These are phyloP conservation scores for Coemansia reversa DNA, from an alignment of 192 early-diverging fungal species.

Conservation along the genomic window DNA sequence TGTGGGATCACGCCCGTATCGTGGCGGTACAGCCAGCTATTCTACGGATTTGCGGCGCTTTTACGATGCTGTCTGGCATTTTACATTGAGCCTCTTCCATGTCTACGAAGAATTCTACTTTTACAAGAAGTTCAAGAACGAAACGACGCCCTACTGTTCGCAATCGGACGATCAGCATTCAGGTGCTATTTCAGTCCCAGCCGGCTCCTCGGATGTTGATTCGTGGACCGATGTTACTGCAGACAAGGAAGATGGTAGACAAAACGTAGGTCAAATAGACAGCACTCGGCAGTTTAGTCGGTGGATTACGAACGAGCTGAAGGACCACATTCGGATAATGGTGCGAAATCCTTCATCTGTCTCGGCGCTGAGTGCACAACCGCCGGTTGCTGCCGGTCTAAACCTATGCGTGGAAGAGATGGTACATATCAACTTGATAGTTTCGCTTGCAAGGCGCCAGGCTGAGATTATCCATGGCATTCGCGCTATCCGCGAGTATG, in stretches of 20 bases:
- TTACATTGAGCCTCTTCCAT: conserved; percentile 47
- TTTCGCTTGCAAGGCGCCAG: conserved; percentile 48
- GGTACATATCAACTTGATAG: conserved; percentile 43
- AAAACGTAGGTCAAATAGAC: conserved; percentile 6
- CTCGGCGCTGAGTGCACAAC: conserved; percentile 27
- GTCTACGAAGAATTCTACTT: conserved; percentile 53
- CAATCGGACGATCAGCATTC: conserved; percentile 6
- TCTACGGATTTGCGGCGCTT: conserved; percentile 34
- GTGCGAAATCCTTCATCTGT: conserved; percentile 31
- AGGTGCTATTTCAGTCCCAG: conserved; percentile 17
- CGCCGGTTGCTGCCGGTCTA: conserved; percentile 38
- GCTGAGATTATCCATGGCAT: conserved; percentile 48
- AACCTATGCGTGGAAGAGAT: conserved; percentile 45
- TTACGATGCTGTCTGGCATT: conserved; percentile 52
- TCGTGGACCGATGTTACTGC: conserved; percentile 11
- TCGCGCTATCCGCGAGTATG: conserved; percentile 46
- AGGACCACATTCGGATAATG: conserved; percentile 40
- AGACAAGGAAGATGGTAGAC: conserved; percentile 14
- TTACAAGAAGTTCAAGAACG: conserved; percentile 43
- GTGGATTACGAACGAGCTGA: conserved; percentile 45
- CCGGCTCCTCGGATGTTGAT: conserved; percentile 4
- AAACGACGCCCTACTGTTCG: conserved; percentile 28
- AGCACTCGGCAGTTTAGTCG: conserved; percentile 35
- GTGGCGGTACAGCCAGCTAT: background rate
- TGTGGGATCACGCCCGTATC: background rate